Conservation (phyloP, 805 yeast species). For the Candida glaebosa region DNA sequence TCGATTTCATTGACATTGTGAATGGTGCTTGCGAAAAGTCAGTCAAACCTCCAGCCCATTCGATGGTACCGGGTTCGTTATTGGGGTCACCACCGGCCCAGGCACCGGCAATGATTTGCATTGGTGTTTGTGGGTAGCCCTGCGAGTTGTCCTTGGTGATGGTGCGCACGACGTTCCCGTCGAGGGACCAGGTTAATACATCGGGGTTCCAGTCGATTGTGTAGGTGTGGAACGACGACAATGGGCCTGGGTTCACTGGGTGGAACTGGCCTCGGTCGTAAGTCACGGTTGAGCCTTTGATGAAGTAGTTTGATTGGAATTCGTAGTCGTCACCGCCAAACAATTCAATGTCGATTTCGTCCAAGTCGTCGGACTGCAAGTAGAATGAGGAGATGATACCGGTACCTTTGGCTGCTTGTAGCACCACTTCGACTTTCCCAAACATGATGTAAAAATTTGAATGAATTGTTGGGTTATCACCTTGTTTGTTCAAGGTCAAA, state of each 20-base stretch:
- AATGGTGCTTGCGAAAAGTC: conserved; percentile 67
- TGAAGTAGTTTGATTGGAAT: conserved; percentile 75
- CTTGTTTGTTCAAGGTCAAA: conserved; percentile 57
- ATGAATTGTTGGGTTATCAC: conserved; percentile 73
- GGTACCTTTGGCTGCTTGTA: conserved; percentile 70
- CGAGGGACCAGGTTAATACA: conserved; percentile 64
- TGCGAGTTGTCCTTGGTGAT: conserved; percentile 48
- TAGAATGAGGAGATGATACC: conserved; percentile 83
- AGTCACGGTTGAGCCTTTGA: conserved; percentile 74
- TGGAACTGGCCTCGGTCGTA: conserved; percentile 81
- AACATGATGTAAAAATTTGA: conserved; percentile 86
- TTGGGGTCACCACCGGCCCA: conserved; percentile 83
- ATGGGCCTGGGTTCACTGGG: conserved; percentile 50
- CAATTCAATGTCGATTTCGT: conserved; percentile 89
- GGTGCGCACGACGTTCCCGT: conserved; percentile 67
- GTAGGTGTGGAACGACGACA: conserved; percentile 64
- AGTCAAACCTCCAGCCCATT: conserved; percentile 80
- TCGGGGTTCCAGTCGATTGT: conserved; percentile 81
- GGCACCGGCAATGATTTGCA: conserved; percentile 63
- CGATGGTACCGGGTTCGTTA: conserved; percentile 64
- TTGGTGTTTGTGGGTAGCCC: conserved; percentile 92
- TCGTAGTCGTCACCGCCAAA: conserved; percentile 74
- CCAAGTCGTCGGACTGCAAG: conserved; percentile 78
- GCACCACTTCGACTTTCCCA: conserved; percentile 72
- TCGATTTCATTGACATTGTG: conserved; percentile 56